Base-by-base conservation (phyloP, 2,329 filamentous ascomycete species). In the Alternaria gaisen region DNA sequence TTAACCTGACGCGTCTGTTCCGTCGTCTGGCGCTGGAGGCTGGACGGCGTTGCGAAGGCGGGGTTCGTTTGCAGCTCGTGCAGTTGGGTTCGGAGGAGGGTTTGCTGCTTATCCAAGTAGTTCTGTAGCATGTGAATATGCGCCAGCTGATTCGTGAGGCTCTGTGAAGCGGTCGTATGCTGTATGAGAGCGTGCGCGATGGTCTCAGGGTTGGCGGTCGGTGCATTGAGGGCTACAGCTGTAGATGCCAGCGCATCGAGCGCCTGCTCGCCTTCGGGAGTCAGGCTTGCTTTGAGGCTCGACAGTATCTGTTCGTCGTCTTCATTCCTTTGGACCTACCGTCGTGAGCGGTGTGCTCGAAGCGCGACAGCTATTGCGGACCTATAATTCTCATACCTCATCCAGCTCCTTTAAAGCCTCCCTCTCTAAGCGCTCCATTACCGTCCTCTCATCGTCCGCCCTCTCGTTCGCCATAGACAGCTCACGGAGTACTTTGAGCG, bases 381-480 rank as follows among this genome's bases (percentile, higher is more conserved):
- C 65, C 55, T 64, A 43, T 60, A 55, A 54, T 53, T 59, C 56
- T 65, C 72, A 67, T 68, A 75, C 76, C 70, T 77, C 75, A 34
- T 77, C 69, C 59, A 90, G 73, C 58, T 88, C 84, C 14, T 82
- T 79, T 5, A 92, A 78, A 2, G 89, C 86, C 30, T 84, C 81
- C 36, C 84, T 82, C 67, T 93, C 88, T 16, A 90, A 80, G 20
- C 82, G 81, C 28, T 85, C 81, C 10, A 91, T 71, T 1, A 90
- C 78, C 3, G 82, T 81, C 16, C 84, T 83, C 68, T 91, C 88
- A 70, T 94, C 91, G 65, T 94, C 91, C 6, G 91, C 91, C 12
- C 86, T 81, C 73, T 97, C 93, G 75, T 95, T 97, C 42, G 88
- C 83, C 11, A 88, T 83, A 20, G 91, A 91, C 8, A 97, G 84